phyloP scores from a whole-genome alignment of 441 rosid species.

The Hura crepitans region DNA sequence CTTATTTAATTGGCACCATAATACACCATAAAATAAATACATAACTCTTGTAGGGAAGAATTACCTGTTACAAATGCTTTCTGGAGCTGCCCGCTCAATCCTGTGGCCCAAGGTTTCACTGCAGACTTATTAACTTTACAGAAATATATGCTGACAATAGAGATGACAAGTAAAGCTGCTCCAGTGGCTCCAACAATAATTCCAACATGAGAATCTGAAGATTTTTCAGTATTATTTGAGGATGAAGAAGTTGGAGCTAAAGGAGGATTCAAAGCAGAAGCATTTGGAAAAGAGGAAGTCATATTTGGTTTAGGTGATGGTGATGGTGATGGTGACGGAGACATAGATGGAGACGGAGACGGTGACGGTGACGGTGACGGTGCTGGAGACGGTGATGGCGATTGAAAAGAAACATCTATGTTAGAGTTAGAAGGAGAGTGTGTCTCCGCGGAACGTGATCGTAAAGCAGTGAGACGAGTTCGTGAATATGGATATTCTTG shows the following conservation, averaged over 20 bases:
- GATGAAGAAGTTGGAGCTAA: not conserved
- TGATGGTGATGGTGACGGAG: constrained; percentile 20
- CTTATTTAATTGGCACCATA: not conserved
- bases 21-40: not conserved
- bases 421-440: constrained; percentile 15
- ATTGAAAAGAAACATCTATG: not conserved
- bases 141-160: constrained; percentile 32
- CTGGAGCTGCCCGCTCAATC: constrained; percentile 85
- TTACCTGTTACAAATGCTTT: constrained; percentile 78
- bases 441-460: not conserved
- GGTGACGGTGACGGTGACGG: constrained; percentile 3
- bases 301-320: constrained; percentile 18
- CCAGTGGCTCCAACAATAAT: constrained; percentile 38
- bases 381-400: not conserved
- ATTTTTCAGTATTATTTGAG: constrained; percentile 21
- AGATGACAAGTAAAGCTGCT: constrained; percentile 42
- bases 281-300: constrained; percentile 17
- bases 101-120: constrained; percentile 84
- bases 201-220: constrained; percentile 28
- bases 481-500: not conserved
- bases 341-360: not conserved
- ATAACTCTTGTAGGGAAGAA: not conserved
- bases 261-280: constrained; percentile 4
- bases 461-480: rapidly evolving
- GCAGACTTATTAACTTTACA: constrained; percentile 50